phyloP scores from a whole-genome alignment of 2,329 filamentous ascomycete genomes.

The Penicillium olsonii region DNA sequence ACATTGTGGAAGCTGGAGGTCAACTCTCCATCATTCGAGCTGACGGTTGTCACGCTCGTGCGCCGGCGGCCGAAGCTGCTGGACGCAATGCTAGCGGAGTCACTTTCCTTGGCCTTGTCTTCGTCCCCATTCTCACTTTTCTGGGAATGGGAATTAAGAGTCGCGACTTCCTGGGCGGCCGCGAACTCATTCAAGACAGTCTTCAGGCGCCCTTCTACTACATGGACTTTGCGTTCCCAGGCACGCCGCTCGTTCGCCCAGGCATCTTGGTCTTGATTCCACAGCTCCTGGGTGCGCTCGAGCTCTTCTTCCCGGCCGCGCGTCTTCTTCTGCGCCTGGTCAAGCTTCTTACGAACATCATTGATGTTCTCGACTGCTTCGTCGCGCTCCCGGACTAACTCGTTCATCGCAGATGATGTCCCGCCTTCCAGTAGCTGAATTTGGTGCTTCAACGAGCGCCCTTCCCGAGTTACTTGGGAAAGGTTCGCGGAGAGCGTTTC shows the following conservation, averaged over 20 bases:
- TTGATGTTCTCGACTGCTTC: slow-evolving; percentile 71
- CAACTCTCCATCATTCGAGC: slow-evolving; percentile 51
- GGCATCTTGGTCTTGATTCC: slow-evolving; percentile 77
- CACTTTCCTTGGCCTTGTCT: slow-evolving; percentile 63
- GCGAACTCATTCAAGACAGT: slow-evolving; percentile 80
- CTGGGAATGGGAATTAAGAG: slow-evolving; percentile 30
- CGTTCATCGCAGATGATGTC: slow-evolving; percentile 79
- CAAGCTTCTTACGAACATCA: slow-evolving; percentile 76
- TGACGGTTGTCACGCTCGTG: slow-evolving; percentile 56
- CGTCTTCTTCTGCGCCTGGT: slow-evolving; percentile 73
- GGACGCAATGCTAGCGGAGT: slow-evolving; percentile 71
- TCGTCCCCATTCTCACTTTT: slow-evolving; percentile 64
- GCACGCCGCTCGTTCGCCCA: slow-evolving; percentile 84
- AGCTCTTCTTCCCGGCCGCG: slow-evolving; percentile 81
- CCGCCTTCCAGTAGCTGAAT: slow-evolving; percentile 84
- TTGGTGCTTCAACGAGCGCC: slow-evolving; percentile 78
- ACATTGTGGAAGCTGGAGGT: slow-evolving; percentile 57
- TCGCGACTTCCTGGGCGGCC: slow-evolving; percentile 37
- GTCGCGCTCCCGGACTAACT: slow-evolving; percentile 82
- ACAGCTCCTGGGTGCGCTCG: slow-evolving; percentile 73
- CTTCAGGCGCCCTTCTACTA: slow-evolving; percentile 86
- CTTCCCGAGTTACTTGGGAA: slow-evolving; percentile 70
- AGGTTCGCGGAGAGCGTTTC: slow-evolving; percentile 67
- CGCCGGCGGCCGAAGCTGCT: slow-evolving; percentile 66
- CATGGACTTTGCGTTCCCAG: slow-evolving; percentile 80